A percentile compares a stretch with the other conserved stretches of the same genome.
Conservation (phyloP, 805 yeast genomes). For the Metschnikowia koreensis region DNA sequence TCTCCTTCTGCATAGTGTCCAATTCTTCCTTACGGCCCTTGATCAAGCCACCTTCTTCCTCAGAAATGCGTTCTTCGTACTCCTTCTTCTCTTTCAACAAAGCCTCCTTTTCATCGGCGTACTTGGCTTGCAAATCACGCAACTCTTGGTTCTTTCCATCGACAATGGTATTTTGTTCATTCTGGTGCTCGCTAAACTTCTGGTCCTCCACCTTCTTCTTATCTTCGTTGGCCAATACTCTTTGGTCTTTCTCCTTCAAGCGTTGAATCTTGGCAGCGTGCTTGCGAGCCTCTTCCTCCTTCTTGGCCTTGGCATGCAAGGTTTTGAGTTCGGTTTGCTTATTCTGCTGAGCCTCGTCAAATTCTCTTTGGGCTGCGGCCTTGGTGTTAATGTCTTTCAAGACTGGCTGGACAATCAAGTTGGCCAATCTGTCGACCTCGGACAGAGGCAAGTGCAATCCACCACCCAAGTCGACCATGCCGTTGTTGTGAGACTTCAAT, state of each 20-base stretch:
- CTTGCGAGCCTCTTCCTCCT: slow-evolving; percentile 26
- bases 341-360: slow-evolving; percentile 33
- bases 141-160: slow-evolving; percentile 28
- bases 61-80: slow-evolving; percentile 44
- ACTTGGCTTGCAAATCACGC: slow-evolving; percentile 36
- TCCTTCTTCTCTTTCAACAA: slow-evolving; percentile 47
- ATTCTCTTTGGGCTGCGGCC: slow-evolving; percentile 67
- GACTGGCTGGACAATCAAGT: slow-evolving; percentile 78
- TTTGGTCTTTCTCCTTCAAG: slow-evolving; percentile 35
- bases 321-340: slow-evolving; percentile 35
- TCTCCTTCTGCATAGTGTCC: slow-evolving; percentile 48
- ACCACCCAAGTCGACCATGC: slow-evolving; percentile 74
- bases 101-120: slow-evolving; percentile 40
- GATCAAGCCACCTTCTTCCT: slow-evolving; percentile 43
- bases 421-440: slow-evolving; percentile 80
- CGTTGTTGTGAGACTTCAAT: slow-evolving; percentile 48
- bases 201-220: slow-evolving; percentile 32
- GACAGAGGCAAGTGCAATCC: slow-evolving; percentile 73
- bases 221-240: slow-evolving; percentile 32
- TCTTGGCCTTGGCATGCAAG: slow-evolving; percentile 29
- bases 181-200: slow-evolving; percentile 29
- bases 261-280: slow-evolving; percentile 33
- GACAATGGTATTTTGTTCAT: slow-evolving; percentile 29
- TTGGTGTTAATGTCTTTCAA: slow-evolving; percentile 67
- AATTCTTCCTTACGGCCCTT: slow-evolving; percentile 47